Evolutionary conservation across 306 rosid genomes (phyloP).

Genomic region (Gillenia trifoliata): DNA sequence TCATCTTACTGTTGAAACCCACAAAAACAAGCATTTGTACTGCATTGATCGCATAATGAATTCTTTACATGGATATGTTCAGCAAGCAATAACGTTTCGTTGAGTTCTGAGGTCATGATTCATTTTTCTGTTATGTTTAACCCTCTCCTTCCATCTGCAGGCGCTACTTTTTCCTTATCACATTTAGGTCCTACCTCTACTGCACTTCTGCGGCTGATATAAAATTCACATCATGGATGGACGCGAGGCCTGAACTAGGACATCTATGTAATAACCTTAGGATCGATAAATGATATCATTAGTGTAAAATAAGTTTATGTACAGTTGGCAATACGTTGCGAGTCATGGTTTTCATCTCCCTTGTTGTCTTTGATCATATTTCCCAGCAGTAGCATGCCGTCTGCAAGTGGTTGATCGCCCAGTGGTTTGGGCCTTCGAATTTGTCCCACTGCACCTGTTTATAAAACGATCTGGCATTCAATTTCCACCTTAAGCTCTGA

Average conservation of each 20-base stretch:
- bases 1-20: not conserved
- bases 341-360: not conserved
- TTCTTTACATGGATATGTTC: not conserved
- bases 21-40: not conserved
- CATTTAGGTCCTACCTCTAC: constrained; percentile 83
- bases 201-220: constrained; percentile 42
- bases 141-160: constrained; percentile 37
- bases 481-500: too few species aligned
- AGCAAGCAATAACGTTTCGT: not conserved
- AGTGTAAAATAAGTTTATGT: constrained; percentile 22
- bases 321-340: constrained; percentile 22
- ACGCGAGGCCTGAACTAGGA: constrained; percentile 87
- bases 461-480: too few species aligned
- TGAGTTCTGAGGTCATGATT: not conserved
- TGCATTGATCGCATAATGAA: not conserved
- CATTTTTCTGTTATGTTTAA: constrained; percentile 7
- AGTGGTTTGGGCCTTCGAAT: not conserved
- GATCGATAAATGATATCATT: constrained; percentile 54
- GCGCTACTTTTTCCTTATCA: constrained; percentile 78
- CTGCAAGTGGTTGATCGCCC: not conserved
- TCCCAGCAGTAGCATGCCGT: too few species aligned
- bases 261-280: constrained; percentile 81
- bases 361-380: not conserved
- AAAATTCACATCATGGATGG: constrained; percentile 67
- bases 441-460: too few species aligned